Evolutionary conservation across 2,329 filamentous ascomycete species (phyloP), one percentile per base, ranked within the genome.

Genomic region (Ophiostoma himal-ulmi): DNA sequence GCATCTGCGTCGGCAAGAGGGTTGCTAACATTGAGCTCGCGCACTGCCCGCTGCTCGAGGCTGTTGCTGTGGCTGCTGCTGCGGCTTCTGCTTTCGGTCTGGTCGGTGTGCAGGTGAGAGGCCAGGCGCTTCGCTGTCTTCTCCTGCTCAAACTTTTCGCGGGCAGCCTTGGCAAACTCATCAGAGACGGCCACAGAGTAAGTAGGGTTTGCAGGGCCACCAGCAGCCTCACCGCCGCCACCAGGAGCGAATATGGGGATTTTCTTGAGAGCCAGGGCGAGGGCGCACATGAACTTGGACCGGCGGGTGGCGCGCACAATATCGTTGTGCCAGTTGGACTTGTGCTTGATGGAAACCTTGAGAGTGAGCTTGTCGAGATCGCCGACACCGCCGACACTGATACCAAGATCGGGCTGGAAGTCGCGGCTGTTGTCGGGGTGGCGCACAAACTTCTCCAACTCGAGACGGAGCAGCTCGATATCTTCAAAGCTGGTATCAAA

Each of bases 271-370:
- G 94, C 93, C 10, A 93, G 80, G 5, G 95, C 89, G 71, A 99
- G 83, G 0, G 95, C 95, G 77, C 94, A 97, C 89, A 98, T 96
- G 82, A 99, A 98, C 80, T 97, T 98, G 78, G 91, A 96, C 72
- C 94, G 89, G 69, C 94, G 89, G 7, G 90, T 86, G 22, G 90
- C 89, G 57, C 94, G 91, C 57, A 97, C 85, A 1, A 87, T 85
- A 75, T 97, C 94, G 79, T 97, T 93, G 75, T 92, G 88, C 91
- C 92, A 94, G 81, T 94, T 95, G 71, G 90, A 92, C 82, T 98
- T 98, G 84, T 98, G 93, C 77, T 91, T 89, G 77, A 97, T 93
- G 75, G 91, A 89, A 54, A 97, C 84, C 75, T 89, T 88, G 70
- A 99, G 86, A 75, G 91, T 86, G 68, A 98, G 83, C 82, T 97